Evolutionary conservation across 2,329 filamentous ascomycete species (phyloP).

Genomic region (Fonsecaea erecta): DNA sequence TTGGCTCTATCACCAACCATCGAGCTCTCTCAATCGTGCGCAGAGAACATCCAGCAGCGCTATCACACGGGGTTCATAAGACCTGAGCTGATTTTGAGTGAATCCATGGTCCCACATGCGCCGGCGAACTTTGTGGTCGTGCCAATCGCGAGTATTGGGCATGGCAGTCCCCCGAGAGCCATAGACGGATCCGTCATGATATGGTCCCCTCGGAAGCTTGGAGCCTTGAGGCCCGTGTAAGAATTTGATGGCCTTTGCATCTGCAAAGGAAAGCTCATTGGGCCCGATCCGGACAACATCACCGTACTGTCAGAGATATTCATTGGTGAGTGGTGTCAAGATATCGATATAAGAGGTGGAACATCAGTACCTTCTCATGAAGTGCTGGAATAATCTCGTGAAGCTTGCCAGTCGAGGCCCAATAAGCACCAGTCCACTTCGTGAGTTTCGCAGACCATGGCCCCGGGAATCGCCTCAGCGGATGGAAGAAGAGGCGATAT

Average conservation of each 20-base stretch:
- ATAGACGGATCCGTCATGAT: neutral
- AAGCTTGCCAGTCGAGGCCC: neutral
- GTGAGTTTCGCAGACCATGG: neutral
- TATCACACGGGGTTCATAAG: constrained; percentile 47
- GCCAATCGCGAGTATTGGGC: neutral
- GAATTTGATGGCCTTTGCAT: constrained; percentile 71
- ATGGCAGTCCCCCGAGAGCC: neutral
- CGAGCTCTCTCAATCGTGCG: neutral
- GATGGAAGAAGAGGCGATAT: constrained; percentile 6
- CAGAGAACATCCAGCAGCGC: constrained; percentile 1
- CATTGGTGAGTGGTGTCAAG: neutral
- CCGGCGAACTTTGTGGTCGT: constrained; percentile 4
- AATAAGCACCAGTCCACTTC: neutral
- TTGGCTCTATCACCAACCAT: neutral
- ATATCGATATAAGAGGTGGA: neutral
- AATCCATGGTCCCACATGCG: constrained; percentile 8
- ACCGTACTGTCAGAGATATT: neutral
- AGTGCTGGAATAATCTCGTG: neutral
- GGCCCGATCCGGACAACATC: constrained; percentile 18
- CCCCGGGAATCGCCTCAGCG: neutral
- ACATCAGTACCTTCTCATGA: neutral
- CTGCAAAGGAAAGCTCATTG: constrained; percentile 66
- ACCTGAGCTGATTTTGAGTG: constrained; percentile 77
- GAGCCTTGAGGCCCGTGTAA: constrained; percentile 68
- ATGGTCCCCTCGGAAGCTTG: neutral